Evolutionary conservation across 805 yeast genomes (phyloP).

Genomic region (Candida orba): DNA sequence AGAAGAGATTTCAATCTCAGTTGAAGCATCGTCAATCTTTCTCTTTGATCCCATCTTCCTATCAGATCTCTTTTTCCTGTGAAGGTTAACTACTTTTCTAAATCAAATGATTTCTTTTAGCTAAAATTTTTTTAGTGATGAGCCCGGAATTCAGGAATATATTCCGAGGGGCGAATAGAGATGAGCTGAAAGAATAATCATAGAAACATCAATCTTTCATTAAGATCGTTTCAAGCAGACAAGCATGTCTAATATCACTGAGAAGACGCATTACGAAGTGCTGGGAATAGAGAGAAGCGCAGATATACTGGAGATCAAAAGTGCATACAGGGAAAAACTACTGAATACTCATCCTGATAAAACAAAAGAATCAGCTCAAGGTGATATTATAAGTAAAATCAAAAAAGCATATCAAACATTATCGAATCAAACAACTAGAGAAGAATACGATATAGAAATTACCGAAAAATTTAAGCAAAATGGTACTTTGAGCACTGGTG

Average conservation of each 20-base stretch:
- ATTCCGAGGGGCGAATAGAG: no score
- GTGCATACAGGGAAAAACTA: constrained; percentile 57
- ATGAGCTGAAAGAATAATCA: neutral
- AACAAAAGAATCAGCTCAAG: constrained; percentile 12
- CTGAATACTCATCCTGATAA: constrained; percentile 80
- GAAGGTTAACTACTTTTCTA: no score
- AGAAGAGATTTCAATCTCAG: constrained; percentile 33
- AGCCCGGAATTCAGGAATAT: neutral
- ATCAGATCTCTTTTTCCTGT: neutral
- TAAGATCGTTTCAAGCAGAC: no score
- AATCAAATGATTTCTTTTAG: no score
- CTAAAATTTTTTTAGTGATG: constrained; percentile 4
- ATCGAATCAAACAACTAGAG: constrained; percentile 32
- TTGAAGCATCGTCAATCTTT: constrained; percentile 20
- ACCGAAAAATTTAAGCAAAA: constrained; percentile 24
- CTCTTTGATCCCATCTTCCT: neutral
- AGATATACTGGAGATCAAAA: constrained; percentile 36
- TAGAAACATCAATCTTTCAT: no score
- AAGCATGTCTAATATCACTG: constrained; percentile 9
- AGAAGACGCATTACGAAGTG: constrained; percentile 43
- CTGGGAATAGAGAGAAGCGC: constrained; percentile 43
- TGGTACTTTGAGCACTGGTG: constrained; percentile 40
- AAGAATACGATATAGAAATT: constrained; percentile 46
- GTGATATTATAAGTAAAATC: constrained; percentile 36
- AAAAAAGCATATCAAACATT: constrained; percentile 61